Conservation (phyloP, 2,329 filamentous ascomycete genomes). For the Ophioceras dolichostomum region DNA sequence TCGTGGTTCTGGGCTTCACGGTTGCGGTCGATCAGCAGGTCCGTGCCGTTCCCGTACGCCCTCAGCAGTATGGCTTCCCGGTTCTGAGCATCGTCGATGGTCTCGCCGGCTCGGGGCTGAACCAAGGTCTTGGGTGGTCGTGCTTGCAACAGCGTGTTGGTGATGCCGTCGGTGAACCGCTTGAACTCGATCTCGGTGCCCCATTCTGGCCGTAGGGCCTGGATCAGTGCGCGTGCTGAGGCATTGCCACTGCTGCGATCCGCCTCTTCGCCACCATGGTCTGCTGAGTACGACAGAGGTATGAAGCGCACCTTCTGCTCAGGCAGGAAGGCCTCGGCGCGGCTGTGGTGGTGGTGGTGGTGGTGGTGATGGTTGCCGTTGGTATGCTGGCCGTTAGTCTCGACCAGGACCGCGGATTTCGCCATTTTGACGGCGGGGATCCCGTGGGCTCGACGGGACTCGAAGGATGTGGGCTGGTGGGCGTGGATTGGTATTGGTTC, state of each 20-base stretch:
- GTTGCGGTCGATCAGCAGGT: conserved; percentile 90
- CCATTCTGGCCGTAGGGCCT: conserved; percentile 78
- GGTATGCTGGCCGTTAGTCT: conserved; percentile 2
- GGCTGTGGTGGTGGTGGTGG: conserved; percentile 7
- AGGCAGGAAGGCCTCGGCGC: conserved; percentile 9
- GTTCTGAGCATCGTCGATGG: conserved; percentile 30
- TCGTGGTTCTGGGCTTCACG: conserved; percentile 72
- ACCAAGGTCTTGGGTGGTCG: background rate
- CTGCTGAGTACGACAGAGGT: conserved; percentile 64
- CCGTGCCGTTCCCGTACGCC: conserved; percentile 89
- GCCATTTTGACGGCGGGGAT: too few relatives aligned
- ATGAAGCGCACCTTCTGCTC: conserved; percentile 47
- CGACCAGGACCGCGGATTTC: conserved; percentile 3
- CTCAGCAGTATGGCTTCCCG: conserved; percentile 76
- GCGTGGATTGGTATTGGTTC: too few relatives aligned
- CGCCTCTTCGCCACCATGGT: conserved; percentile 13
- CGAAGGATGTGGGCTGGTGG: too few relatives aligned
- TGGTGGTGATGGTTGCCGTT: conserved; percentile 7
- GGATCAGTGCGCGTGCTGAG: conserved; percentile 68
- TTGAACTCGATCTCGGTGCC: conserved; percentile 53
- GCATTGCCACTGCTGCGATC: conserved; percentile 49
- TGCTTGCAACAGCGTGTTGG: conserved; percentile 78
- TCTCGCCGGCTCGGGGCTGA: conserved; percentile 20
- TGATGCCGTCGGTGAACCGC: conserved; percentile 95
- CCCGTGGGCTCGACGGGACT: too few relatives aligned